phyloP scores from a whole-genome alignment of 257 asterid species.

The Marsdenia floribunda region DNA sequence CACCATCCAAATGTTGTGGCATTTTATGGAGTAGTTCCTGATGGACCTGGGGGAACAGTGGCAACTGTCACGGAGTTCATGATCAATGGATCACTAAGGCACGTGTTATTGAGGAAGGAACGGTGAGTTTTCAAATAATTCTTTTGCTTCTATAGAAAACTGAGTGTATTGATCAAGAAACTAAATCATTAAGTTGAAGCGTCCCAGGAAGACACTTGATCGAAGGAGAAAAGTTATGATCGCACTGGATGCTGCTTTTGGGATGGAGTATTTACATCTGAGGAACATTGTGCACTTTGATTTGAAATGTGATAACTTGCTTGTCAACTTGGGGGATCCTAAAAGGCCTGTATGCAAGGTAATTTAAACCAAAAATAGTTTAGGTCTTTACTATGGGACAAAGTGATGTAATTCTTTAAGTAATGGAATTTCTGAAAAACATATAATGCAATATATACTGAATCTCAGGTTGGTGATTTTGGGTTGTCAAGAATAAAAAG shows the following conservation, averaged over 20 bases:
- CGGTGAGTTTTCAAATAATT: conserved; percentile 35
- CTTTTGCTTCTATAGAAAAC: conserved; percentile 3
- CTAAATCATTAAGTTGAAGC: conserved; percentile 14
- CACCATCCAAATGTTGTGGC: conserved; percentile 94
- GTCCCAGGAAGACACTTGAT: conserved; percentile 53
- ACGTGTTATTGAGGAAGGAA: conserved; percentile 61
- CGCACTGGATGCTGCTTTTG: conserved; percentile 58
- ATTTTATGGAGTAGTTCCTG: conserved; percentile 86
- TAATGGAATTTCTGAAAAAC: not conserved
- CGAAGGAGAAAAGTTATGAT: conserved; percentile 60
- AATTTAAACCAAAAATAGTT: not conserved
- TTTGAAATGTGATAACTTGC: conserved; percentile 87
- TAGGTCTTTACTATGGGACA: not conserved
- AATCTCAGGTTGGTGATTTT: conserved; percentile 74
- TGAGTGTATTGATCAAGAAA: too few relatives aligned
- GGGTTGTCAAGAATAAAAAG: conserved; percentile 80
- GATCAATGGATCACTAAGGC: conserved; percentile 76
- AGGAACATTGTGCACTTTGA: conserved; percentile 80
- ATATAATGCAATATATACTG: not conserved
- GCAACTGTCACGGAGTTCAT: conserved; percentile 86
- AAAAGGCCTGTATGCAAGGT: conserved; percentile 91
- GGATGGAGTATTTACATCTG: conserved; percentile 61
- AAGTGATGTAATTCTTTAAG: not conserved
- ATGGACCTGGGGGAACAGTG: conserved; percentile 73
- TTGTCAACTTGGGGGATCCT: conserved; percentile 82